Evolutionary conservation across 108 stramenopile genomes (phyloP), one percentile per base, ranked within the genome.

Genomic region (Cyclotella cryptica): DNA sequence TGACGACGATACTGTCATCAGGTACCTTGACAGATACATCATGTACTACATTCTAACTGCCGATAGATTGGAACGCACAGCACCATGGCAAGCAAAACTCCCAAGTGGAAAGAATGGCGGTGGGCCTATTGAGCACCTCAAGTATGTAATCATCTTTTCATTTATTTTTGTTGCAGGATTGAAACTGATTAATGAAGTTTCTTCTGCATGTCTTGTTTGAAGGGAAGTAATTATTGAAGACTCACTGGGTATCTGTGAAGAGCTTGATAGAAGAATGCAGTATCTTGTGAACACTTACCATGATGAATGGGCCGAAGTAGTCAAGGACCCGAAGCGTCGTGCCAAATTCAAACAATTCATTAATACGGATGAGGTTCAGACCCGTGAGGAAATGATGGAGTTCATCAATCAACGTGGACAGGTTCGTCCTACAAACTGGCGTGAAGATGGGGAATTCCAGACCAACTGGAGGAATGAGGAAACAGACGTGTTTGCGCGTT

Each of bases 41-140:
- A 96, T 96, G 95, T 97, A 95, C 71, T 97, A 97, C 91, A 92
- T 97, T 43, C 87, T 95, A 51, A 97, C 96, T 21, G 96, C 96
- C 12, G 95, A 97, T 72, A 72, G 84, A 24, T 72, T 97, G 63
- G 93, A 97, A 72, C 90, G 96, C 30, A 97, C 95, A 18, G 93
- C 96, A 29, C 81, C 88, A 51, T 97, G 96, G 96, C 90, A 96
- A 64, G 74, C 85, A 53, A 93, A 88, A 73, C 86, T 97, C 40
- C 93, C 93, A 3, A 75, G 74, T 44, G 93, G 93, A 39, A 90
- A 90, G 84, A 87, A 90, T 69, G 93, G 93, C 24, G 89, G 90
- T 71, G 95, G 94, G 22, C 93, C 94, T 18, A 95, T 96, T 75
- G 94, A 93, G 52, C 92, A 95, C 35, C 60, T 61, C 29, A 61